A percentile compares a stretch with the other conserved stretches of the same genome.
phyloP scores from a whole-genome alignment of 495 filamentous ascomycete genomes.

The Glarea lozoyensis region DNA sequence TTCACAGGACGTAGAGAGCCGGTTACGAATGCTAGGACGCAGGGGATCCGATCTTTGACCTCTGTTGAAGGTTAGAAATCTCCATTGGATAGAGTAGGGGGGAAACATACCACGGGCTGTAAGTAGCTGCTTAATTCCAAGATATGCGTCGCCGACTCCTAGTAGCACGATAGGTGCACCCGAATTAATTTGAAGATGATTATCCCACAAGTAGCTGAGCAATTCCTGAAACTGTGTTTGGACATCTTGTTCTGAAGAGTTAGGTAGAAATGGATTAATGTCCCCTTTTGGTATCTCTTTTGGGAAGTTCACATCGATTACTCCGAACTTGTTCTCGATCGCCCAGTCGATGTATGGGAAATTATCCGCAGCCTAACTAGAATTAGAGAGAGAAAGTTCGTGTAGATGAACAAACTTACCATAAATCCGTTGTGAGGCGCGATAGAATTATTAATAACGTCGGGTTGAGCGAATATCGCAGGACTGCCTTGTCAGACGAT shows the following conservation, averaged over 20 bases:
- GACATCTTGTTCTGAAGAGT: constrained; percentile 5
- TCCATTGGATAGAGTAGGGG: background rate
- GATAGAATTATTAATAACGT: constrained; percentile 58
- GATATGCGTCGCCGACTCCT: constrained; percentile 70
- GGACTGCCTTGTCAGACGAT: constrained; percentile 43
- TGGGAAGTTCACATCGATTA: constrained; percentile 88
- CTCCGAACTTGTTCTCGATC: constrained; percentile 56
- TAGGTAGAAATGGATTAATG: constrained; percentile 19
- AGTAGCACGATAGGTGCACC: constrained; percentile 68
- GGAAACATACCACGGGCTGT: constrained; percentile 51
- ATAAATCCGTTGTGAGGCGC: constrained; percentile 79
- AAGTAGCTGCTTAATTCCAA: constrained; percentile 59
- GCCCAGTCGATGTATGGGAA: constrained; percentile 81
- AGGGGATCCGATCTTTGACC: constrained; percentile 34
- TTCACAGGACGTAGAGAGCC: constrained; percentile 57
- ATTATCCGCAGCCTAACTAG: constrained; percentile 76
- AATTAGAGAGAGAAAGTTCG: constrained; percentile 37
- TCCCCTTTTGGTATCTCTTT: constrained; percentile 28
- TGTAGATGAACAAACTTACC: constrained; percentile 47
- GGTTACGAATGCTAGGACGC: constrained; percentile 50
- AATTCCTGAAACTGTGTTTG: constrained; percentile 61
- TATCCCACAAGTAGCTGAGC: constrained; percentile 89
- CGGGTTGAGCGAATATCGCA: constrained; percentile 56
- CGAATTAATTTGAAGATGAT: constrained; percentile 80
- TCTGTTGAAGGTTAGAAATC: constrained; percentile 20